A percentile compares a stretch with the other conserved stretches of the same genome.
Conservation (phyloP, 768 basidiomycete genomes). For the Clitopilus hobsonii region DNA sequence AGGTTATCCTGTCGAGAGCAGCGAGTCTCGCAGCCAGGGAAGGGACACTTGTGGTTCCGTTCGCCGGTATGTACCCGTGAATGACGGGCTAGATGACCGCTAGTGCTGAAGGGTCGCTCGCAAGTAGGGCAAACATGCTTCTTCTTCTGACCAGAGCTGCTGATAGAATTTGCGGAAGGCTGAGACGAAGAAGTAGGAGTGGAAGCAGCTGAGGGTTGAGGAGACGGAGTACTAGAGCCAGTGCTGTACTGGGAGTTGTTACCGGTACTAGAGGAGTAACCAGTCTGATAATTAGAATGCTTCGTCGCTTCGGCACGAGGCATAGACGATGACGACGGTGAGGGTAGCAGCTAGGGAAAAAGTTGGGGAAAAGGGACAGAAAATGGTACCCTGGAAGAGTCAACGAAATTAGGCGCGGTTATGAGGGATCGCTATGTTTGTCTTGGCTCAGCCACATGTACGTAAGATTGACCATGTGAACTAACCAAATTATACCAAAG, state of each 20-base stretch:
- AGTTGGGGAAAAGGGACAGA: slow-evolving; percentile 18
- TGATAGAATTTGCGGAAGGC: slow-evolving; percentile 9
- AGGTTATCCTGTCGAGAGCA: slow-evolving; percentile 91
- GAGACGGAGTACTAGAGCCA: slow-evolving; percentile 19
- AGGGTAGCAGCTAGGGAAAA: slow-evolving; percentile 13
- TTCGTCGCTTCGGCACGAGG: slow-evolving; percentile 32
- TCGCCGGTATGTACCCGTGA: slow-evolving; percentile 90
- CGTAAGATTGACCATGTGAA: slow-evolving; percentile 28
- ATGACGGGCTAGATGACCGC: slow-evolving; percentile 85
- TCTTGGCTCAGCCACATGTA: slow-evolving; percentile 25
- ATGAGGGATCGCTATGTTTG: slow-evolving; percentile 21
- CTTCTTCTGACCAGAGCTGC: slow-evolving; percentile 28
- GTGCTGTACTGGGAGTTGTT: slow-evolving; percentile 18
- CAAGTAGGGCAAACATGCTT: slow-evolving; percentile 70
- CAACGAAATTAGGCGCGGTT: slow-evolving; percentile 19
- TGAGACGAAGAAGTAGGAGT: slow-evolving; percentile 13
- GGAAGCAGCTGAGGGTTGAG: slow-evolving; percentile 21
- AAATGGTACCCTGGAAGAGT: slow-evolving; percentile 1
- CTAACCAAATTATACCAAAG: slow-evolving; percentile 20
- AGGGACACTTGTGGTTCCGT: slow-evolving; percentile 88
- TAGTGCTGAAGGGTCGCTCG: slow-evolving; percentile 78
- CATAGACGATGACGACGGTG: slow-evolving; percentile 21
- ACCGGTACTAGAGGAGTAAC: slow-evolving; percentile 21
- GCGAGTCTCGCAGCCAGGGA: slow-evolving; percentile 90
- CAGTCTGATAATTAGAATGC: slow-evolving; percentile 21